phyloP scores from a whole-genome alignment of 2,329 filamentous ascomycete species.

The Leptographium wingfieldii region DNA sequence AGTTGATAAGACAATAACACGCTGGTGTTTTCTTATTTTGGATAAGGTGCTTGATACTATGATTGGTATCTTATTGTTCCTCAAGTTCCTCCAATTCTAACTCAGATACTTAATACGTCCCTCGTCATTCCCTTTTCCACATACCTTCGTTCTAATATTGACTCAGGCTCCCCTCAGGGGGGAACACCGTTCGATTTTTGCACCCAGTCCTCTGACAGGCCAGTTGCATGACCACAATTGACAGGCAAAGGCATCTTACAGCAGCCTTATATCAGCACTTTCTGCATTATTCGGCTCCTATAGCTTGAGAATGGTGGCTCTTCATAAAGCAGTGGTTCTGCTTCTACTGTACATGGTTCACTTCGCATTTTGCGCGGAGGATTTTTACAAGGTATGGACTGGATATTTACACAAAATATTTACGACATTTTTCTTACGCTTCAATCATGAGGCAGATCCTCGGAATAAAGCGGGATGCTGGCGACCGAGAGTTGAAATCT shows the following conservation, averaged over 20 bases:
- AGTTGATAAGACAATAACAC: conserved; percentile 10
- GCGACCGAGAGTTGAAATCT: conserved; percentile 81
- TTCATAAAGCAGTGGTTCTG: conserved; percentile 20
- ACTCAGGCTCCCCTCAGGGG: background rate
- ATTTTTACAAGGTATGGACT: conserved; percentile 60
- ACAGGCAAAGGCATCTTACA: background rate
- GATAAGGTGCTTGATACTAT: background rate
- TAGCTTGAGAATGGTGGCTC: conserved; percentile 1
- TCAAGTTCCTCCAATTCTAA: background rate
- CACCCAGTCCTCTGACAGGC: background rate
- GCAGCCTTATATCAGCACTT: background rate
- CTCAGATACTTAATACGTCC: background rate
- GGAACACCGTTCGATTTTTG: background rate
- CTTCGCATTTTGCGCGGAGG: conserved; percentile 47
- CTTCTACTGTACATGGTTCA: conserved; percentile 42
- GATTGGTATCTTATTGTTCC: background rate
- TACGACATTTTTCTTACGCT: conserved; percentile 4
- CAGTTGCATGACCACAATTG: too few species aligned
- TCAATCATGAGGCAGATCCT: conserved; percentile 46
- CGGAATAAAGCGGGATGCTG: conserved; percentile 65
- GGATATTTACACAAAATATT: background rate
- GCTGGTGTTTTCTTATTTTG: conserved; percentile 12
- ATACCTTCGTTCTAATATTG: background rate
- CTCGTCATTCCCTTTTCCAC: background rate
- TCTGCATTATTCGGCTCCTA: background rate